Base-by-base conservation (phyloP, 225 moss, liverwort and hornwort species). In the Pseudisothecium myosuroides region DNA sequence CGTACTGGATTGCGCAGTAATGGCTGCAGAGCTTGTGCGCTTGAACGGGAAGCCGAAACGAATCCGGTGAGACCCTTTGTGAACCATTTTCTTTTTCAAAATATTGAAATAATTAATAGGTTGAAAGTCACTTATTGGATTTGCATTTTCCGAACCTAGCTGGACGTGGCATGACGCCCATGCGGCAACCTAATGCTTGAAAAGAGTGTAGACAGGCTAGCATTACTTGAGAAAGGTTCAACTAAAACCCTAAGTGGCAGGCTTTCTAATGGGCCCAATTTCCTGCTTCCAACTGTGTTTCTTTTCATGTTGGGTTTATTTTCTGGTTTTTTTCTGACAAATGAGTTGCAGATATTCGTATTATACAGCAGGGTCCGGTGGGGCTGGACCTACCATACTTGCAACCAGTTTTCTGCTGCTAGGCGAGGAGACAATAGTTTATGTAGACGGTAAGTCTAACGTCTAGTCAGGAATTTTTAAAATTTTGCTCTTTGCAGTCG, bases 361-460 rank as follows among this genome's bases (percentile, higher is more conserved):
- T 79, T 98, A 94, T 89, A 96, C 97, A 90, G 98, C 96, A 93
- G 97, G 97, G 31, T 97, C 96, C 19, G 98, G 94, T 94, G 96
- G 97, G 91, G 96, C 97, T 83, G 97, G 98, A 85, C 96, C 98
- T 93, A 96, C 97, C 67, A 97, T 95, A 93, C 96, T 98, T 47
- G 97, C 96, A 82, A 96, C 96, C 41, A 98, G 95, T 87, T 98
- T 93, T 91, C 92, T 96, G 85, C 91, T 97, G 88, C 92, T 98
- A 50, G 98, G 96, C 21, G 98, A 97, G 91, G 98, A 96, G 73
- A 90, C 93, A 41, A 86, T 89, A 82, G 97, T 92, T 39, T 98
- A 92, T 89, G 89, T 93, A 76, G 94, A 96, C 79, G 96, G 95
- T 95, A 90, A 85, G 75, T 34, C 59, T 59, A 19, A n/a, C 18